Evolutionary conservation across 768 basidiomycete genomes (phyloP).

Genomic region (Suillus brevipes): DNA sequence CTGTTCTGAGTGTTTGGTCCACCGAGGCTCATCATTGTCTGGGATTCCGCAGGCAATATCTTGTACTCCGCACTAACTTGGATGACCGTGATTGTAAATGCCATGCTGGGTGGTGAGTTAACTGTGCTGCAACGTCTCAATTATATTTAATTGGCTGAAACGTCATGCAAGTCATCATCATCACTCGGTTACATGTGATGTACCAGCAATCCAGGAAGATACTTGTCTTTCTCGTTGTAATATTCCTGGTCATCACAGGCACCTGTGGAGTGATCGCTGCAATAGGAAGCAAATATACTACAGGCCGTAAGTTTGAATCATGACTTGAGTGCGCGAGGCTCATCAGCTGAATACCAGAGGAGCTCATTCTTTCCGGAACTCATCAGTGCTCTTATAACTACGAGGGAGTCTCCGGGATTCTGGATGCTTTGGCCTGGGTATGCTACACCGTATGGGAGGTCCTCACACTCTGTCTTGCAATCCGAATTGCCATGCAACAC

Average conservation of each 20-base stretch:
- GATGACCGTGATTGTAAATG: neutral
- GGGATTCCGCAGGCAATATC: neutral
- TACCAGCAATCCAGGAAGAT: neutral
- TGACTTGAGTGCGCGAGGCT: neutral
- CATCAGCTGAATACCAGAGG: neutral
- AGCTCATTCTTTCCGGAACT: neutral
- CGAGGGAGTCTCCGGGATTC: neutral
- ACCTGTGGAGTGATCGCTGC: neutral
- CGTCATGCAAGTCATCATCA: neutral
- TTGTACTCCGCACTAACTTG: neutral
- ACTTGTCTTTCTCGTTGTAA: neutral
- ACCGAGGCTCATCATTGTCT: neutral
- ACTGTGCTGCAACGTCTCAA: neutral
- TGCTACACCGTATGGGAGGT: neutral
- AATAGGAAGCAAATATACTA: neutral
- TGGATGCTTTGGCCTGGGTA: neutral
- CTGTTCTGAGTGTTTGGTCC: neutral
- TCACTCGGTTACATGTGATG: neutral
- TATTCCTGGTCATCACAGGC: neutral
- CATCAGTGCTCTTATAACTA: neutral
- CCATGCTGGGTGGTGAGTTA: neutral
- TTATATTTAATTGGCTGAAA: neutral
- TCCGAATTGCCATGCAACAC: neutral
- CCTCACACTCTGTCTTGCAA: neutral
- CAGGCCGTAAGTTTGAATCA: neutral